A percentile compares a stretch with the other conserved stretches of the same genome.
phyloP scores from a whole-genome alignment of 352 stramenopile genomes.

The Globisporangium nodosum region DNA sequence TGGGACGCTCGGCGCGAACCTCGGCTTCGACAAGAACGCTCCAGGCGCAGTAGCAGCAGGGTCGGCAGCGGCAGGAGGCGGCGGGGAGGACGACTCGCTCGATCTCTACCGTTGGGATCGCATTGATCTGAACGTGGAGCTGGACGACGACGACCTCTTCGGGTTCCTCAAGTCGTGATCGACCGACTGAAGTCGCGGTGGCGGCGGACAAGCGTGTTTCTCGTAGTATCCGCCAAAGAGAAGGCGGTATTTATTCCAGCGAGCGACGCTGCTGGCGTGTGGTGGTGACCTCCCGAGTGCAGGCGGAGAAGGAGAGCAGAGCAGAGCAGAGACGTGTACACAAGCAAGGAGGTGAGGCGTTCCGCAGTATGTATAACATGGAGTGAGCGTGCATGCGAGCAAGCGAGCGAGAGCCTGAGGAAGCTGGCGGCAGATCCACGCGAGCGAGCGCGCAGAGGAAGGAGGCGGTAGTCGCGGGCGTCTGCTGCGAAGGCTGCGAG shows the following conservation, averaged over 20 bases:
- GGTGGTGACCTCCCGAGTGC: background rate
- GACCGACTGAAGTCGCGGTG: constrained; percentile 17
- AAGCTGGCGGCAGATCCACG: too few species aligned
- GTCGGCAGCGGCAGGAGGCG: background rate
- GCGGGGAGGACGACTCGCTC: constrained; percentile 37
- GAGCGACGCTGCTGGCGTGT: background rate
- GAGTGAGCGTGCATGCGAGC: too few species aligned
- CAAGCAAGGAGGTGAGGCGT: too few species aligned
- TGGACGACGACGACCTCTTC: constrained; percentile 85
- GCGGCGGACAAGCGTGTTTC: constrained; percentile 10
- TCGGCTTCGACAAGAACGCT: constrained; percentile 13
- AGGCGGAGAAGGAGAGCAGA: background rate
- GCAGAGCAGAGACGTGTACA: background rate
- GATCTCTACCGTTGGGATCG: constrained; percentile 77
- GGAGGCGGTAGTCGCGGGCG: too few species aligned
- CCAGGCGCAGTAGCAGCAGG: constrained; percentile 3
- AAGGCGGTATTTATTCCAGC: constrained; percentile 2
- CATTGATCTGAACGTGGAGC: constrained; percentile 76
- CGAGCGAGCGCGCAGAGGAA: too few species aligned
- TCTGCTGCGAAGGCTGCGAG: too few species aligned
- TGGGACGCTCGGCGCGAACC: constrained; percentile 1
- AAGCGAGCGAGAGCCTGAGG: too few species aligned
- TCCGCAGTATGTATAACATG: too few species aligned
- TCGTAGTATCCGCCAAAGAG: background rate
- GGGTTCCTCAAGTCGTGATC: constrained; percentile 77